phyloP scores from a whole-genome alignment of 768 basidiomycete species.

The Mycena metata region DNA sequence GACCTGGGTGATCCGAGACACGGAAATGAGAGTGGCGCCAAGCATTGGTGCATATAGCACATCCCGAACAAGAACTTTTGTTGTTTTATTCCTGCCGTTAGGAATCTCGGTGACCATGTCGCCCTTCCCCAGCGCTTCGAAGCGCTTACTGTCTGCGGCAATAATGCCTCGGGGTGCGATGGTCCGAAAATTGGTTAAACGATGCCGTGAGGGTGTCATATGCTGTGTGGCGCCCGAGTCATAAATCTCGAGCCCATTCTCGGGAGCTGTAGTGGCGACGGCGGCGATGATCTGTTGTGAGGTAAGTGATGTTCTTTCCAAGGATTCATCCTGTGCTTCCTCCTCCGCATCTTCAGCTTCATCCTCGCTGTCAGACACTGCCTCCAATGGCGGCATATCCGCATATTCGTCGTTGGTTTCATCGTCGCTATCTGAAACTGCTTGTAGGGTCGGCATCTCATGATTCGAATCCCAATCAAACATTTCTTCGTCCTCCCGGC shows the following conservation, averaged over 20 bases:
- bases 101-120: slow-evolving; percentile 35
- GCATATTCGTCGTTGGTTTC: background rate
- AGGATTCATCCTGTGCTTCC: background rate
- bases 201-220: too few species aligned
- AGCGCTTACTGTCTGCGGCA: slow-evolving; percentile 46
- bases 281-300: background rate
- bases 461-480: too few species aligned
- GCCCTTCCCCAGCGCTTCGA: slow-evolving; percentile 44
- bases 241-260: slow-evolving; percentile 39
- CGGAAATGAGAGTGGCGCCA: too few species aligned
- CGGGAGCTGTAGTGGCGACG: slow-evolving; percentile 10
- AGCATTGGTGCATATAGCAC: too few species aligned
- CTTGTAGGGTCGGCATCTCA: too few species aligned
- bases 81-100: slow-evolving; percentile 34
- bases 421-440: too few species aligned
- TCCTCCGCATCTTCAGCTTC: background rate
- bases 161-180: slow-evolving; percentile 47
- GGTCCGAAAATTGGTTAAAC: background rate
- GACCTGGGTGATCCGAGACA: slow-evolving; percentile 44
- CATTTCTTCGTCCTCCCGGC: too few species aligned
- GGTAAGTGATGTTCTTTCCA: background rate
- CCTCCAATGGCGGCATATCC: background rate
- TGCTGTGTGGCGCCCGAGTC: too few species aligned
- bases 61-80: slow-evolving; percentile 42
- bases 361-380: background rate